Evolutionary conservation across 2,329 filamentous ascomycete species (phyloP), one percentile per base, ranked within the genome.

Genomic region (Verticillium isaacii): DNA sequence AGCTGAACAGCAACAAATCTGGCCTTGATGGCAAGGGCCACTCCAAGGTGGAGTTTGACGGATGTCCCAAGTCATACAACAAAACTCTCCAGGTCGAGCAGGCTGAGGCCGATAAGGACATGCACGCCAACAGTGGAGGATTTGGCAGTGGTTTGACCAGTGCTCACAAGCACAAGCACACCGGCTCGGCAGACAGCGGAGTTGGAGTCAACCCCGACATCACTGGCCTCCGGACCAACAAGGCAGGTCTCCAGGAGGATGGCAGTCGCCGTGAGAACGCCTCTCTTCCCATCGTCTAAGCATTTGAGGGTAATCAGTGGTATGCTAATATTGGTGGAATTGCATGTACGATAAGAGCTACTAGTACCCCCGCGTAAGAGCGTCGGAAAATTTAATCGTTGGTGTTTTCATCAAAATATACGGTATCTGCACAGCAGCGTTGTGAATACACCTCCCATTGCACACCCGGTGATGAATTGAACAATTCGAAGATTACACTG

Each of bases 21-120:
- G 73, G 75, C 2, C 72, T 89, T 1, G 73, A 74, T 12, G 84
- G 86, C 2, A 78, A 82, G 39, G 80, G 84, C 52, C 80, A 85
- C 69, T 80, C 82, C 17, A 68, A 70, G 54, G 79, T 84, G 57
- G 82, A 83, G 41, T 89, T 87, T 63, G 81, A 83, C 52, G 88
- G 88, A 12, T 86, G 87, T 65, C 87, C 87, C 5, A 79, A 81
- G 66, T 73, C 78, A 62, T 75, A 82, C 54, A 62, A 73, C 57
- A 68, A 66, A 25, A 60, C 62, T 8, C 57, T 67, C 1, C 63
- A 67, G 6, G 61, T 60, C 60, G 56, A 65, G 8, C 52, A 62
- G 32, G 57, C 64, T 4, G 36, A 58, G 1, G 59, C 19, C 5
- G 56, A 39, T 15, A 39, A 45, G 36, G 25, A 39, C 23, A 29